These are phyloP conservation scores for Eucalyptus microcorys DNA, from an alignment of 345 rosid genomes.

Conservation along the genomic window DNA sequence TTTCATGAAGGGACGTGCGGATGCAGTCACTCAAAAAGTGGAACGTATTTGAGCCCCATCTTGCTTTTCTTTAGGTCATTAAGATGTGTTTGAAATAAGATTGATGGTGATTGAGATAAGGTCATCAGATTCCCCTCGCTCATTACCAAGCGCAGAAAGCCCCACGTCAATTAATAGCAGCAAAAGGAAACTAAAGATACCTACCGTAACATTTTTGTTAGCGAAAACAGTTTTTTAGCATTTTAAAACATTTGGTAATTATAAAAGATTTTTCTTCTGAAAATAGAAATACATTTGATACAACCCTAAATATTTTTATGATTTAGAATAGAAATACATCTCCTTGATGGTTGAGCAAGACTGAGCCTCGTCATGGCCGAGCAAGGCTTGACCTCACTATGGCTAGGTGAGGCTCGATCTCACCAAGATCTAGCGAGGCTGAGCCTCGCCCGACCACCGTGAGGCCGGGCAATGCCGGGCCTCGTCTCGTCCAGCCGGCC, in stretches of 20 bases:
- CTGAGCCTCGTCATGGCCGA: no score
- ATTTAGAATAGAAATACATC: no score
- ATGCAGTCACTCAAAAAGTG: not conserved
- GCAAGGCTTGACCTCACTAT: rapidly evolving
- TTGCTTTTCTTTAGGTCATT: not conserved
- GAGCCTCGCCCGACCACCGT: rapidly evolving
- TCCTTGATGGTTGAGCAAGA: no score
- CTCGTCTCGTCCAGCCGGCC: rapidly evolving
- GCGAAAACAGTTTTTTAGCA: rapidly evolving
- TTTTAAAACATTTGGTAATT: no score
- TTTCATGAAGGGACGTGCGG: not conserved
- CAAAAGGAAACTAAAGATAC: not conserved
- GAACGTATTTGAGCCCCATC: not conserved
- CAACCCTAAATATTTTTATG: no score
- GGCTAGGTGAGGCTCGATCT: no score
- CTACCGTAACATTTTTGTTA: no score
- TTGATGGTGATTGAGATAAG: not conserved
- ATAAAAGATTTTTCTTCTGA: rapidly evolving
- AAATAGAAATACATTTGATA: rapidly evolving
- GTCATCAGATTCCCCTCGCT: not conserved
- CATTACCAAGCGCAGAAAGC: not conserved
- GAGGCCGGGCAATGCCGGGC: rapidly evolving
- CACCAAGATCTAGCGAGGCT: rapidly evolving
- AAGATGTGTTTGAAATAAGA: not conserved
- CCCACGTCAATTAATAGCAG: not conserved